A percentile compares a stretch with the other conserved stretches of the same genome.
Evolutionary conservation across 2,329 filamentous ascomycete species (phyloP).

Genomic region (Pestalotiopsis sp.): DNA sequence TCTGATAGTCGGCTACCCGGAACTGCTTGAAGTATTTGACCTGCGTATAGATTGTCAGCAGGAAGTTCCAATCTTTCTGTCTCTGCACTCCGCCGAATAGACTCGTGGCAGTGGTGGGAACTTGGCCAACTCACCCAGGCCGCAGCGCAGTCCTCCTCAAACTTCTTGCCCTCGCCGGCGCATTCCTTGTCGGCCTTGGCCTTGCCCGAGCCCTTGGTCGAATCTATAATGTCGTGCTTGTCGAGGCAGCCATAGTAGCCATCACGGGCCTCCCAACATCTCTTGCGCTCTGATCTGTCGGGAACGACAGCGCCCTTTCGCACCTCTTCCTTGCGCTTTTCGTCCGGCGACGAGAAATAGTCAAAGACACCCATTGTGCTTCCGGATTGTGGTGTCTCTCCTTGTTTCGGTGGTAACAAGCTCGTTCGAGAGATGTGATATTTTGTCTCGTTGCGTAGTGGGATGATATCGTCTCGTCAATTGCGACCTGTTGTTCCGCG

Average conservation of each 20-base stretch:
- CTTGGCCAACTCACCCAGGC: constrained; percentile 73
- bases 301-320: constrained; percentile 69
- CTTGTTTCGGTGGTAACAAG: background rate
- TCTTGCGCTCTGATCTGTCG: constrained; percentile 76
- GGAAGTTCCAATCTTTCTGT: background rate
- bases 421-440: background rate
- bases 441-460: background rate
- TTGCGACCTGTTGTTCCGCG: too few relatives aligned
- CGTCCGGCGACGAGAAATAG: constrained; percentile 36
- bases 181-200: constrained; percentile 57
- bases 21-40: constrained; percentile 98
- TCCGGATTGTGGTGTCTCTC: background rate
- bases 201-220: constrained; percentile 55
- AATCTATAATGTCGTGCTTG: constrained; percentile 78
- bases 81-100: too few relatives aligned
- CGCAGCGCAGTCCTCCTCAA: constrained; percentile 82
- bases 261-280: constrained; percentile 91
- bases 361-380: constrained; percentile 50
- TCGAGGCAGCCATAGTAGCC: constrained; percentile 87
- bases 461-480: too few relatives aligned
- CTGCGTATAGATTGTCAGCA: constrained; percentile 40
- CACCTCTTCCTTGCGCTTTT: constrained; percentile 53
- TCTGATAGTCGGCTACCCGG: constrained; percentile 87
- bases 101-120: background rate
- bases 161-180: constrained; percentile 58